Evolutionary conservation across 176 grass and related monocot genomes (phyloP), one percentile per base, ranked within the genome.

Genomic region (Miscanthus lutarioriparius): DNA sequence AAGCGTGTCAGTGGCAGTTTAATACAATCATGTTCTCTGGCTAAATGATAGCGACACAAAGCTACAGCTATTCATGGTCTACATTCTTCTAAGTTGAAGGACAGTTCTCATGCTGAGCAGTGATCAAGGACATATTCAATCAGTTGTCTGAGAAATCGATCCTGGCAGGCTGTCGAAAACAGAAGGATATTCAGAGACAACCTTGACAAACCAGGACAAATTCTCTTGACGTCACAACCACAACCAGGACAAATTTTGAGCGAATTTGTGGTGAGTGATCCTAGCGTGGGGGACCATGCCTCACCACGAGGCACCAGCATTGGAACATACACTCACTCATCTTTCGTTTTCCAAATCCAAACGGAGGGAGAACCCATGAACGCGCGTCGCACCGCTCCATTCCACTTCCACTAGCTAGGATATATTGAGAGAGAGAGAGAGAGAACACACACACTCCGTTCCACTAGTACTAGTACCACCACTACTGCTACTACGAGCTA

Each of bases 251-350:
- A n/a, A n/a, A n/a, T n/a, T n/a, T n/a, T n/a, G n/a, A n/a, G n/a
- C n/a, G n/a, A n/a, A n/a, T n/a, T n/a, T n/a, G n/a, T n/a, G n/a
- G n/a, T n/a, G n/a, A n/a, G n/a, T n/a, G n/a, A n/a, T n/a, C 32
- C 27, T 83, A 83, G 84, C 19, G 68, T 83, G 88, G 80, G 67
- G 88, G 84, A 79, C 88, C 84, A 83, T 56, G 44, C 54, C 72
- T 79, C 47, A 35, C 39, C 53, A 68, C 65, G 86, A 77, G 69
- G 41, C 80, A 70, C 77, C 8, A 41, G 74, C 28, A 78, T 44
- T 7, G 67, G 23, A 72, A 30, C 8, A 74, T 19, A 27, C 13
- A 16, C 71, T 73, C 70, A 14, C 67, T 48, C 68, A 69, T 67
- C 30, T 73, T 74, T 83, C 74, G 39, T 74, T 83, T 74, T 79